Percentiles rank a stretch among this genome's conserved stretches.
Evolutionary conservation across 1,139 yeast genomes (phyloP).

Genomic region (Diutina scorzettiae): DNA sequence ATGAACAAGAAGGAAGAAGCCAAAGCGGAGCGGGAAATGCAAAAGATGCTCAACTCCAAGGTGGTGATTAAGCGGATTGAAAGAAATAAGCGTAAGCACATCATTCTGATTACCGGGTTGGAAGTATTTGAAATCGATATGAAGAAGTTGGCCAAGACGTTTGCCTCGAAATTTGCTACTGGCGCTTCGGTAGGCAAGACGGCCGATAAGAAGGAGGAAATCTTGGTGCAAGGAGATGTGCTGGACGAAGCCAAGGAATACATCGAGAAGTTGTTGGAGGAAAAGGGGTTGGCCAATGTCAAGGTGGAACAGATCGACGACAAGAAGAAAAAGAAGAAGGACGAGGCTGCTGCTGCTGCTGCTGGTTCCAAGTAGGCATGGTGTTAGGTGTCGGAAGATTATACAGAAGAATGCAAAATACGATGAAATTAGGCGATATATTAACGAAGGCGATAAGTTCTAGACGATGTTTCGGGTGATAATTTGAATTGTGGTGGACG

Average conservation of each 20-base stretch:
- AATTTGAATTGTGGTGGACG: too few species aligned
- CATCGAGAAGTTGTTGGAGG: conserved; percentile 58
- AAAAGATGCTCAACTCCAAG: conserved; percentile 66
- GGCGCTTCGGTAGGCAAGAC: conserved; percentile 93
- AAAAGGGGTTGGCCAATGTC: conserved; percentile 72
- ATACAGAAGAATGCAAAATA: too few species aligned
- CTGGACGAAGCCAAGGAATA: conserved; percentile 83
- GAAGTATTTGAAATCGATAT: conserved; percentile 83
- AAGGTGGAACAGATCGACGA: conserved; percentile 83
- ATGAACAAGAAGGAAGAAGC: conserved; percentile 85
- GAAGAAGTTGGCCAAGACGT: conserved; percentile 83
- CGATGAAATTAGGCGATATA: too few species aligned
- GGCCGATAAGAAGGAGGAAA: conserved; percentile 86
- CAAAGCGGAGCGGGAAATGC: conserved; percentile 74
- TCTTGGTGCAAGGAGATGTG: conserved; percentile 90
- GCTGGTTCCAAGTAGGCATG: too few species aligned
- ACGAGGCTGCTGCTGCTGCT: conserved; percentile 9
- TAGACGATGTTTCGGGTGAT: too few species aligned
- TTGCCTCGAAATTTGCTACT: conserved; percentile 91
- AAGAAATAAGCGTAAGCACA: conserved; percentile 81
- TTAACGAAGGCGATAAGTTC: too few species aligned
- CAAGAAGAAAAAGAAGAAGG: conserved; percentile 57
- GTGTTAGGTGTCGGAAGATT: too few species aligned
- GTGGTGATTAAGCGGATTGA: conserved; percentile 80
- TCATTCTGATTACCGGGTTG: conserved; percentile 75